Percentiles rank a stretch among this genome's conserved stretches.
These are phyloP conservation scores for Diplodia corticola DNA, from an alignment of 2,329 filamentous ascomycete genomes.

Conservation along the genomic window DNA sequence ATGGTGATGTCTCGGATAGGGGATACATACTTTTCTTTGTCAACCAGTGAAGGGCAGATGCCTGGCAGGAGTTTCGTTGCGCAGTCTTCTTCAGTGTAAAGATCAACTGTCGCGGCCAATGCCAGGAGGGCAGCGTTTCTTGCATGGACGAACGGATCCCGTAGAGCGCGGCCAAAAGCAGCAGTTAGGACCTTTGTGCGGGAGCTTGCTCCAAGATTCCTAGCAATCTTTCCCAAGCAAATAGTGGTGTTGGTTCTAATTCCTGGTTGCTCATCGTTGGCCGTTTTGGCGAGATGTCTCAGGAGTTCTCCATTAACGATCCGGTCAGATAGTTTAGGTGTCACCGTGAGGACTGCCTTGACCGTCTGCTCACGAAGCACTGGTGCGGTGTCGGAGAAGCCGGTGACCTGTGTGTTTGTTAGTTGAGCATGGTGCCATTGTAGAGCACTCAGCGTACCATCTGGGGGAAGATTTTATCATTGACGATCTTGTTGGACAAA, in stretches of 20 bases:
- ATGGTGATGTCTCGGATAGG: background rate
- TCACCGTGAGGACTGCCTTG: constrained; percentile 85
- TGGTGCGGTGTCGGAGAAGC: constrained; percentile 88
- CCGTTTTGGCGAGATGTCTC: constrained; percentile 87
- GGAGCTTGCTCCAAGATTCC: constrained; percentile 73
- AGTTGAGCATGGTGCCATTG: constrained; percentile 26
- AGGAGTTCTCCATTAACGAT: constrained; percentile 92
- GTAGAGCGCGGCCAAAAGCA: constrained; percentile 83
- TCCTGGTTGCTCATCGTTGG: constrained; percentile 95
- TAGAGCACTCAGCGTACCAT: constrained; percentile 58
- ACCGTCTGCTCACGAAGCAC: constrained; percentile 94
- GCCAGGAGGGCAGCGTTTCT: constrained; percentile 87
- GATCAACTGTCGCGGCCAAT: constrained; percentile 78
- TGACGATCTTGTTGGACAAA: constrained; percentile 82
- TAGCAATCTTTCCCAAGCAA: constrained; percentile 92
- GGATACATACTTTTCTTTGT: constrained; percentile 75
- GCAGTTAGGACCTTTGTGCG: constrained; percentile 89
- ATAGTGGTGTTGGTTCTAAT: constrained; percentile 99
- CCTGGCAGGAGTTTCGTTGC: constrained; percentile 79
- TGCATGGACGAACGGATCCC: constrained; percentile 93
- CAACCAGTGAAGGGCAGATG: constrained; percentile 80
- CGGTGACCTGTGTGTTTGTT: constrained; percentile 65
- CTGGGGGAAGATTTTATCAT: constrained; percentile 95
- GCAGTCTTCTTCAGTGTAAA: constrained; percentile 87
- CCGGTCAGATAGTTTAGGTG: constrained; percentile 86